phyloP scores from a whole-genome alignment of 495 filamentous ascomycete genomes.

The Penicillium egyptiacum region DNA sequence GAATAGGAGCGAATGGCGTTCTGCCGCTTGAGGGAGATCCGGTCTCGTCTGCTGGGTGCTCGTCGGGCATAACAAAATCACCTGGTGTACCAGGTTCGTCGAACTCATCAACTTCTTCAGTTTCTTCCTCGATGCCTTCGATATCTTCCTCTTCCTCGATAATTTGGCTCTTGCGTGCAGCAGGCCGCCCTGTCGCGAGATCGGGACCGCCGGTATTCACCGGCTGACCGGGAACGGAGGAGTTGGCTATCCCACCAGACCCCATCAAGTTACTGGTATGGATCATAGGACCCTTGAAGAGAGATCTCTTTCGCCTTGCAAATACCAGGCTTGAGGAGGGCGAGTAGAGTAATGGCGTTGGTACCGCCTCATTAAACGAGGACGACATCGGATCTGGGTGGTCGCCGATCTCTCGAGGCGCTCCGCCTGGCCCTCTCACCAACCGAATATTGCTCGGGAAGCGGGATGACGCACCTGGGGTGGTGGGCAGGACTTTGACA shows the following conservation, averaged over 20 bases:
- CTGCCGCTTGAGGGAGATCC: conserved; percentile 27
- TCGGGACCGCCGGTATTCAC: conserved; percentile 49
- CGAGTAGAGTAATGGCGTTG: conserved; percentile 44
- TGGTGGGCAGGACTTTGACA: conserved; percentile 91
- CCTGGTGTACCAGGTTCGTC: conserved; percentile 45
- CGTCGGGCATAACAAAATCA: conserved; percentile 23
- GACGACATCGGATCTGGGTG: conserved; percentile 31
- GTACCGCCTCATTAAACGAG: conserved; percentile 41
- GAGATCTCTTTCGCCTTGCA: conserved; percentile 81
- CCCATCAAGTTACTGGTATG: conserved; percentile 52
- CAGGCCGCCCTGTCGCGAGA: conserved; percentile 59
- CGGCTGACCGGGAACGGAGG: conserved; percentile 38
- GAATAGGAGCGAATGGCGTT: conserved; percentile 37
- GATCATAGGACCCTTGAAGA: conserved; percentile 85
- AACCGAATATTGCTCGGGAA: conserved; percentile 89
- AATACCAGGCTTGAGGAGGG: conserved; percentile 72
- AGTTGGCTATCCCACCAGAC: conserved; percentile 38
- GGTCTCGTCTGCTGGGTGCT: conserved; percentile 10
- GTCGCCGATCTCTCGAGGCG: conserved; percentile 32
- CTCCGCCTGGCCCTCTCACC: conserved; percentile 58
- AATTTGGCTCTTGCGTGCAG: conserved; percentile 56
- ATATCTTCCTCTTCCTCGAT: conserved; percentile 89
- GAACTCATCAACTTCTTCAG: conserved; percentile 72
- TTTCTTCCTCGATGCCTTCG: conserved; percentile 62
- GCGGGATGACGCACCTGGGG: conserved; percentile 67